Conservation (phyloP, 805 yeast genomes). For the Pichia exigua region DNA sequence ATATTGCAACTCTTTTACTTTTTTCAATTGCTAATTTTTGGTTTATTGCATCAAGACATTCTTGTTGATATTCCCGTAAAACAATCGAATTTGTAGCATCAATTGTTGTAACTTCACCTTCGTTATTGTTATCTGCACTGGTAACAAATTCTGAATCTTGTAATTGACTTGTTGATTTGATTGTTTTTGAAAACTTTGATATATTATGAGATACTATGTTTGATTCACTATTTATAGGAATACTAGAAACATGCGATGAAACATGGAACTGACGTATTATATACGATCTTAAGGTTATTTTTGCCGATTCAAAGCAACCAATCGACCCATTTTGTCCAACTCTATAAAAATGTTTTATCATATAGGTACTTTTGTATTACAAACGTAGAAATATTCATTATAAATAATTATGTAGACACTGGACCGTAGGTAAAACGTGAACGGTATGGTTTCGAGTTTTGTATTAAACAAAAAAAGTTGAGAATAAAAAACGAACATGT, state of each 20-base stretch:
- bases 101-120: neutral
- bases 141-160: neutral
- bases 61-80: conserved; percentile 47
- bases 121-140: neutral
- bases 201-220: neutral
- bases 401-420: too few species aligned
- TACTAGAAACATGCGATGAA: neutral
- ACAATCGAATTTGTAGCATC: neutral
- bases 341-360: neutral
- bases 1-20: conserved; percentile 60
- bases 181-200: neutral
- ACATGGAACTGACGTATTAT: neutral
- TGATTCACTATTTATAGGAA: neutral
- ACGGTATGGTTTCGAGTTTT: neutral
- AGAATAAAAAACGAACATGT: neutral
- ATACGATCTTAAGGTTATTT: neutral
- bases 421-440: too few species aligned
- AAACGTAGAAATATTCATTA: neutral
- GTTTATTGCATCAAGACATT: conserved; percentile 55
- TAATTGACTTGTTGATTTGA: neutral
- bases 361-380: neutral
- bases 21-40: conserved; percentile 31
- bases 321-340: neutral
- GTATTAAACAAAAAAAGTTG: neutral
- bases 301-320: neutral